A percentile compares a stretch with the other conserved stretches of the same genome.
These are phyloP conservation scores for Claviceps cyperi DNA, from an alignment of 2,329 filamentous ascomycete genomes.

Conservation along the genomic window DNA sequence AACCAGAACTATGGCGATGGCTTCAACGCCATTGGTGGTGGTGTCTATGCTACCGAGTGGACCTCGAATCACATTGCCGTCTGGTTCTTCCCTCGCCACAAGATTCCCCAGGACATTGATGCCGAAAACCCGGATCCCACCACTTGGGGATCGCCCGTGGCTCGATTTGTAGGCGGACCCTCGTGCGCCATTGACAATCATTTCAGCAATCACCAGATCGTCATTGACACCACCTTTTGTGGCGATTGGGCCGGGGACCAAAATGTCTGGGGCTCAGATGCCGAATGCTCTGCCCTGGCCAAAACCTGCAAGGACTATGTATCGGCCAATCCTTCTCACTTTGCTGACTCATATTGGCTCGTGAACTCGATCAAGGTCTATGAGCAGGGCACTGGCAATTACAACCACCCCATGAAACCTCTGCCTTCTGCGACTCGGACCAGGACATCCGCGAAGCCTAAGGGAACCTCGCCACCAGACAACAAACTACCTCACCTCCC, in stretches of 20 bases:
- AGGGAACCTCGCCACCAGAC: not conserved
- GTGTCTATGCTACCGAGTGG: constrained; percentile 67
- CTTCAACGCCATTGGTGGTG: constrained; percentile 57
- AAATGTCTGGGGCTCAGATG: constrained; percentile 42
- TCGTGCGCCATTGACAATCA: constrained; percentile 56
- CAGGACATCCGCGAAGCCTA: not conserved
- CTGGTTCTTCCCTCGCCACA: constrained; percentile 64
- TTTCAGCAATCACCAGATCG: constrained; percentile 61
- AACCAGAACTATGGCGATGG: constrained; percentile 47
- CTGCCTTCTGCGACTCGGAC: not conserved
- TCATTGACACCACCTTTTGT: constrained; percentile 76
- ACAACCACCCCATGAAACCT: not conserved
- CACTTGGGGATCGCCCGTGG: constrained; percentile 54
- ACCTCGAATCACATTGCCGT: constrained; percentile 55
- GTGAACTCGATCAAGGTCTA: constrained; percentile 60
- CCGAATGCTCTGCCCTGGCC: constrained; percentile 45
- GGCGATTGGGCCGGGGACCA: constrained; percentile 65
- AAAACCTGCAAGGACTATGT: constrained; percentile 60
- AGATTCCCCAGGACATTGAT: constrained; percentile 49
- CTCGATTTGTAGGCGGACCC: constrained; percentile 49
- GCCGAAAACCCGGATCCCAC: constrained; percentile 46
- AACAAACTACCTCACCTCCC: not conserved
- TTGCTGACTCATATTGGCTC: constrained; percentile 61
- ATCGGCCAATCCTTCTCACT: constrained; percentile 51
- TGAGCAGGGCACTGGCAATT: constrained; percentile 7